Evolutionary conservation across 768 basidiomycete genomes (phyloP), one percentile per base, ranked within the genome.

Genomic region (Cytidiella melzeri): DNA sequence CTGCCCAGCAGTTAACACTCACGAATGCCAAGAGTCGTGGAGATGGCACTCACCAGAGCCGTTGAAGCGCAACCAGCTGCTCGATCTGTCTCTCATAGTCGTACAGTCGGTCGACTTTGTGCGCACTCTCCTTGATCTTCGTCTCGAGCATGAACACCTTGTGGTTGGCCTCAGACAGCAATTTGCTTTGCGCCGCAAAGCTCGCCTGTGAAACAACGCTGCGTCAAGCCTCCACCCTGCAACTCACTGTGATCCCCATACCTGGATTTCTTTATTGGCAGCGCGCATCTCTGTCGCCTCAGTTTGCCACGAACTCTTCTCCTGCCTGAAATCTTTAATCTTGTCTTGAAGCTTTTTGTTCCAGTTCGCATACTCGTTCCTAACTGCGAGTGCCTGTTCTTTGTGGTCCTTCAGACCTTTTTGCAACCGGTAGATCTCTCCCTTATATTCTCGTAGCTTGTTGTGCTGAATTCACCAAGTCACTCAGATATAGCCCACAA

Each of bases 81-180:
- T 89, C 84, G 40, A 95, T 90, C 57, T 88, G 84, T n/a, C 69
- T 72, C 61, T 96, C 92, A 56, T 93, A 95, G 63, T 95, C 91
- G 43, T 74, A 70, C 38, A 95, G 70, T 15, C 87, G 77, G 52
- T 84, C 81, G 11, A 95, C 78, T 61, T 93, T 93, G 58, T 87
- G 87, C 51, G 83, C 78, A 41, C 75, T 83, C 64, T 88, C 88
- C 57, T 88, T 87, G 55, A 76, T 74, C 57, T 83, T 77, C 18
- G 88, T 92, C 61, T 84, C 71, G 25, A 95, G 69, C 45, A 79
- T 73, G 58, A 87, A 87, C 1, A 89, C 79, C 21, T 84, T 74
- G 45, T 75, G 70, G n/a, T 70, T 69, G 6, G 87, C 87, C n/a
- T 83, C 82, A 0, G 77, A 78, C 24, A 91, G 64, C 18, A 88